Evolutionary conservation across 257 asterid species (phyloP).

Genomic region (Nicotiana tomentosiformis): DNA sequence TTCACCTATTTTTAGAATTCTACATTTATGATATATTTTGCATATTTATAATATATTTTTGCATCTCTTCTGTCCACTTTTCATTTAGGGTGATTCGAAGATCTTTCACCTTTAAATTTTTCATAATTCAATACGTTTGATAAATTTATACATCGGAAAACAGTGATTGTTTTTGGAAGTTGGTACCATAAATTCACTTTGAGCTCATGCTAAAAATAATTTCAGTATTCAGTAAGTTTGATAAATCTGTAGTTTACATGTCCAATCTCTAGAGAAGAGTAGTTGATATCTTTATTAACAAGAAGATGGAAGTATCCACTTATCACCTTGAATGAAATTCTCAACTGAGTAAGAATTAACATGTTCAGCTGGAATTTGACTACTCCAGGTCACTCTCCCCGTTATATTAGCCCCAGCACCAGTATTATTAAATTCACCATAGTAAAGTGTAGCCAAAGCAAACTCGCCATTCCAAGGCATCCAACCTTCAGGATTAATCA

Average conservation of each 20-base stretch:
- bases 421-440: slow-evolving; percentile 30
- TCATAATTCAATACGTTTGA: no score
- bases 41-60: no score
- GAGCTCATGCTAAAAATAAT: no score
- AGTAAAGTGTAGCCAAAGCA: slow-evolving; percentile 35
- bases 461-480: slow-evolving; percentile 45
- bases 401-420: slow-evolving; percentile 27
- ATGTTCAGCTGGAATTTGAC: slow-evolving; percentile 26
- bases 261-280: background rate
- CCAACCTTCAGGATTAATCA: slow-evolving; percentile 38
- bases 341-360: slow-evolving; percentile 25
- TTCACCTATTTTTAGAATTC: no score
- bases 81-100: no score
- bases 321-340: slow-evolving; percentile 47
- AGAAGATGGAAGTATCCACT: slow-evolving; percentile 28
- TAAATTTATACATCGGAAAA: no score
- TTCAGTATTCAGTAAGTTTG: background rate
- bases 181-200: no score
- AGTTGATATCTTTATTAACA: background rate
- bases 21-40: no score
- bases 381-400: slow-evolving; percentile 39
- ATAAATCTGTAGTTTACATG: background rate
- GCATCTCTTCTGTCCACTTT: no score
- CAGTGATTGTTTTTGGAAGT: no score
- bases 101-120: no score